Percentiles rank a stretch among this genome's conserved stretches.
Evolutionary conservation across 2,329 filamentous ascomycete genomes (phyloP).

Genomic region (Pestalotiopsis sp.): DNA sequence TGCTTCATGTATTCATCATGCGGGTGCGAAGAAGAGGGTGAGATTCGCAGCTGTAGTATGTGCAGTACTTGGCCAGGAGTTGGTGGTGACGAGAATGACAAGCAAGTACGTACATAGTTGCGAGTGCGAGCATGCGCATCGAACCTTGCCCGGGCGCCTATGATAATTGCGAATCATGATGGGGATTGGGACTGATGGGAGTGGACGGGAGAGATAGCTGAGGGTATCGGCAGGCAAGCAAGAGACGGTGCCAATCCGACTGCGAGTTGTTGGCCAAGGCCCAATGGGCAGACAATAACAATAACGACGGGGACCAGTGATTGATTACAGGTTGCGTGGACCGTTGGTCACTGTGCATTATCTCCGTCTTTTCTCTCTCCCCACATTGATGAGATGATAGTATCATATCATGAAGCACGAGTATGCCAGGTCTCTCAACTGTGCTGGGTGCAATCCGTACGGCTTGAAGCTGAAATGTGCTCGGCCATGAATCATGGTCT

Average conservation of each 20-base stretch:
- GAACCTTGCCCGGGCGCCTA: not conserved
- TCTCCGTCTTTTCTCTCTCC: too few species aligned
- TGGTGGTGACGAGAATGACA: not conserved
- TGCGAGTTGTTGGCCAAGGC: not conserved
- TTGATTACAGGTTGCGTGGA: not conserved
- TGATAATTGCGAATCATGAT: not conserved
- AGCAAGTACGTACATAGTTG: not conserved
- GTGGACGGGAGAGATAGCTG: not conserved
- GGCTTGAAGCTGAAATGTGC: not conserved
- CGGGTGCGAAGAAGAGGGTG: not conserved
- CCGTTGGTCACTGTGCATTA: too few species aligned
- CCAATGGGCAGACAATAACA: not conserved
- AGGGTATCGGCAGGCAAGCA: not conserved
- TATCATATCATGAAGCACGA: too few species aligned
- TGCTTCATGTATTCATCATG: not conserved
- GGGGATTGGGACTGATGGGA: not conserved
- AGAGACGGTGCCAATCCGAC: not conserved
- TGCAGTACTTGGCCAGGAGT: not conserved
- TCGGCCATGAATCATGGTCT: not conserved
- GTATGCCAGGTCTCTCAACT: too few species aligned
- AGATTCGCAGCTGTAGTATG: not conserved
- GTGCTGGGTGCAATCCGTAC: too few species aligned
- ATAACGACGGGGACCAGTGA: not conserved
- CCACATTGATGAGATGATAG: too few species aligned
- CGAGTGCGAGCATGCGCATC: not conserved